Percentiles rank a stretch among this genome's conserved stretches.
Conservation (phyloP, 495 filamentous ascomycete genomes). For the Amorphotheca resinae region DNA sequence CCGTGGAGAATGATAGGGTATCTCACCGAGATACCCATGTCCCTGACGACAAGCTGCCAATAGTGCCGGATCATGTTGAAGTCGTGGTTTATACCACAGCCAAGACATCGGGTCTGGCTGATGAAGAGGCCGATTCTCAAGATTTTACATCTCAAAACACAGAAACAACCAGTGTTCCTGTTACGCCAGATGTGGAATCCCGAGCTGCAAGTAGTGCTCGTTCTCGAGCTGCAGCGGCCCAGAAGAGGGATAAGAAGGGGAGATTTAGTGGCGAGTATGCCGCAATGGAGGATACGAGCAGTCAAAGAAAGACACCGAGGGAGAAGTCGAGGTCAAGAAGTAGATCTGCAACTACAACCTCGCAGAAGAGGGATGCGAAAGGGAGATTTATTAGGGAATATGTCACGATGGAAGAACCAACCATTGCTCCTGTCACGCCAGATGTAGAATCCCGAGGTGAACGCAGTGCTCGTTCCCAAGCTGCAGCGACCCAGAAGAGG, state of each 20-base stretch:
- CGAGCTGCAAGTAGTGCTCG: neutral
- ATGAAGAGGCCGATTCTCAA: neutral
- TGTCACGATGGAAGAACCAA: neutral
- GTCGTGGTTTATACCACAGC: constrained; percentile 9
- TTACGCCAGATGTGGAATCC: neutral
- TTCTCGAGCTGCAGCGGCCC: neutral
- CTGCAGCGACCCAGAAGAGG: neutral
- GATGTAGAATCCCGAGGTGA: neutral
- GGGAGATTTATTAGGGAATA: neutral
- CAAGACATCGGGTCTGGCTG: neutral
- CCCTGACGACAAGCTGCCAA: too few relatives aligned
- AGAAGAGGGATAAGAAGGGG: neutral
- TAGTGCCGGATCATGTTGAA: too few relatives aligned
- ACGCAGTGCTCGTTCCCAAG: neutral
- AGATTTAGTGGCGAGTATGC: neutral
- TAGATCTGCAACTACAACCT: neutral
- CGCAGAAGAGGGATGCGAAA: neutral
- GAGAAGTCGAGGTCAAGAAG: neutral
- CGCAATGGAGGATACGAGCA: too few relatives aligned
- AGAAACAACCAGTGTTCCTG: too few relatives aligned
- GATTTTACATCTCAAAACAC: neutral
- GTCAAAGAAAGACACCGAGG: neutral
- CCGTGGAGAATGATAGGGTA: too few relatives aligned
- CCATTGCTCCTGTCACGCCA: neutral
- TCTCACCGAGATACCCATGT: too few relatives aligned